Percentiles rank a stretch among this genome's conserved stretches.
These are phyloP conservation scores for Austroboletus eburneus DNA, from an alignment of 768 basidiomycete genomes.

Conservation along the genomic window DNA sequence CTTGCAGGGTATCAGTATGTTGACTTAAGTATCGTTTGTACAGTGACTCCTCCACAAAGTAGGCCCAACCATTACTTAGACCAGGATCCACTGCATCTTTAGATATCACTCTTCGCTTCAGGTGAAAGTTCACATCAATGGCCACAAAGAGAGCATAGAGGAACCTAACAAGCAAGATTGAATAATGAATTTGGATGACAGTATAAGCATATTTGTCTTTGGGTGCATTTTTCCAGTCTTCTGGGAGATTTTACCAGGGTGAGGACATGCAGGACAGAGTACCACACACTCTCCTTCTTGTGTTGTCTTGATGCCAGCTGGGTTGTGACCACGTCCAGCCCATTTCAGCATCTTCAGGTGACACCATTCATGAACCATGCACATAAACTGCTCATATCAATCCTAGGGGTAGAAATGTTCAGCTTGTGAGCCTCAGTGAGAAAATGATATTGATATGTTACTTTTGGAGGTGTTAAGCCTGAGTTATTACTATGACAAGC, in stretches of 20 bases:
- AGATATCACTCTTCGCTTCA: slow-evolving; percentile 21
- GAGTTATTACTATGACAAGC: slow-evolving; percentile 24
- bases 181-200: not conserved
- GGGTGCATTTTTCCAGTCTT: slow-evolving; percentile 10
- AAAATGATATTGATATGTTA: not conserved
- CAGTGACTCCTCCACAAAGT: slow-evolving; percentile 19
- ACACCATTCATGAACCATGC: slow-evolving; percentile 17
- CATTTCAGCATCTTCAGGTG: slow-evolving; percentile 18
- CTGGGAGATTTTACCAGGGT: slow-evolving; percentile 26
- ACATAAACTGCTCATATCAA: slow-evolving; percentile 13
- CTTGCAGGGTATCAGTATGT: not conserved
- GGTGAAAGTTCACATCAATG: slow-evolving; percentile 16
- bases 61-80: slow-evolving; percentile 23
- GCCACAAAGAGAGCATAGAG: slow-evolving; percentile 14
- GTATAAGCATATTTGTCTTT: not conserved
- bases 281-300: slow-evolving; percentile 21
- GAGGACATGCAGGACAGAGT: slow-evolving; percentile 27
- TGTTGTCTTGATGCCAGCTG: slow-evolving; percentile 19
- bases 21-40: slow-evolving; percentile 15
- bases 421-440: not conserved
- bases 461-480: slow-evolving; percentile 13
- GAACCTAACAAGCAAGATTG: not conserved
- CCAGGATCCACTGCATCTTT: slow-evolving; percentile 13
- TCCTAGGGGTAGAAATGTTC: not conserved
- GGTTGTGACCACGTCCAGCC: slow-evolving; percentile 11